Evolutionary conservation across 352 stramenopile genomes (phyloP), one percentile per base, ranked within the genome.

Genomic region (Blastocystis sp.): DNA sequence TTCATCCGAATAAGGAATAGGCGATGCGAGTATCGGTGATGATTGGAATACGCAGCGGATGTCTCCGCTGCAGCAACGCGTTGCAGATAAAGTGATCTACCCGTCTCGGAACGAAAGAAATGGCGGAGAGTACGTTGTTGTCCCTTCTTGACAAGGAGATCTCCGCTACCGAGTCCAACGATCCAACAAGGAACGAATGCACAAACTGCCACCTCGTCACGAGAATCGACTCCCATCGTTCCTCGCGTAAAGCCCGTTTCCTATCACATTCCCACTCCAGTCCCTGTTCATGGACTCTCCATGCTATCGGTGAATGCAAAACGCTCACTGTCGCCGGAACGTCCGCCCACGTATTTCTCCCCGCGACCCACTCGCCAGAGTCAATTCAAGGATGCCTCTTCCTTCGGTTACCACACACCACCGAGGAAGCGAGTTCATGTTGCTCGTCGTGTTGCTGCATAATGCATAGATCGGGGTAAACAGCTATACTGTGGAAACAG

Each of bases 371-470:
- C 42, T 0, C 67, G 67, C 36, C 67, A 78, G 21, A 44, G 8
- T 18, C 57, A 69, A 24, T 78, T 63, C 36, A 40, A 32, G 16
- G 67, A 78, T 36, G 67, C 67, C 6, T 56, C 67, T 3, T 27
- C 57, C n/a, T n/a, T n/a, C n/a, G n/a, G n/a, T n/a, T n/a, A n/a
- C 7, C 67, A 78, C 42, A 78, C 67, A 38, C 67, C 67, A n/a
- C 16, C 46, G 4, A 78, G 57, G 34, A 32, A 32, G 18, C 40
- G 49, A 36, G 4, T 21, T 29, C 42, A 59, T 32, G 34, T 42
- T 46, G 67, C 40, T 63, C n/a, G 6, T n/a, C 36, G 3, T 46
- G 42, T 59, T 6, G 3, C 0, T 44, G 29, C 4, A 61, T 78
- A 21, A 44, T 34, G 3, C 49, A 4, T 59, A 78, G 67, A 56